Base-by-base conservation (phyloP, 805 yeast genomes). In the Saitoella complicata region DNA sequence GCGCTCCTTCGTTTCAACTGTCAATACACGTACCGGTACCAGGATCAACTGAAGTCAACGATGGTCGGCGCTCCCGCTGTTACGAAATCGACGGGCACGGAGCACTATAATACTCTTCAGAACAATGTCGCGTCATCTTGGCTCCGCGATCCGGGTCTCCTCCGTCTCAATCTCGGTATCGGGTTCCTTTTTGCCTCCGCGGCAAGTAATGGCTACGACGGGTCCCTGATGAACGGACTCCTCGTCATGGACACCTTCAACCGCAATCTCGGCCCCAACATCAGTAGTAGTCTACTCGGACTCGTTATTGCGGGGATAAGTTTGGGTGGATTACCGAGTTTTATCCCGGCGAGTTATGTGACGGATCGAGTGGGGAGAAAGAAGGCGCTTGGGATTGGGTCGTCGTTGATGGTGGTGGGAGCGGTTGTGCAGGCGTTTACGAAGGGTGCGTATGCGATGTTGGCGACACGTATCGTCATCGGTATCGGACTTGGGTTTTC, bases 331-430 rank as follows among this genome's bases (percentile, higher is more conserved):
- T 31, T 40, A 5, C 21, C 31, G n/a, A 38, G 41, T 11, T 30
- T 40, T 31, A 21, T 46, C 12, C 40, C 43, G 10, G 47, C 40
- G 11, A 31, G 39, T 6, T 46, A 45, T 32, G 31, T 46, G 31
- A 38, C 35, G n/a, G 11, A n/a, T 21, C n/a, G n/a, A 31, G 11
- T 34, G 11, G n/a, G 37, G 37, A 34, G 11, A 4, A 34, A 34
- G 37, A 21, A 21, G 21, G 21, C 21, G 21, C 2, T 21, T 21
- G 21, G 37, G 11, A 34, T 34, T 21, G 21, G 21, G 21, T 21
- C n/a, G 11, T 34, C n/a, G 11, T 34, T 11, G n/a, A 11, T 34
- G 37, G 37, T 34, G 37, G 4, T 34, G 9, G 42, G 9, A 8
- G 32, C 12, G 30, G 31, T 10, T 31, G 8, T 11, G 4, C 10